These are phyloP conservation scores for Leccinum sublutescens DNA, from an alignment of 768 basidiomycete genomes.

Conservation along the genomic window DNA sequence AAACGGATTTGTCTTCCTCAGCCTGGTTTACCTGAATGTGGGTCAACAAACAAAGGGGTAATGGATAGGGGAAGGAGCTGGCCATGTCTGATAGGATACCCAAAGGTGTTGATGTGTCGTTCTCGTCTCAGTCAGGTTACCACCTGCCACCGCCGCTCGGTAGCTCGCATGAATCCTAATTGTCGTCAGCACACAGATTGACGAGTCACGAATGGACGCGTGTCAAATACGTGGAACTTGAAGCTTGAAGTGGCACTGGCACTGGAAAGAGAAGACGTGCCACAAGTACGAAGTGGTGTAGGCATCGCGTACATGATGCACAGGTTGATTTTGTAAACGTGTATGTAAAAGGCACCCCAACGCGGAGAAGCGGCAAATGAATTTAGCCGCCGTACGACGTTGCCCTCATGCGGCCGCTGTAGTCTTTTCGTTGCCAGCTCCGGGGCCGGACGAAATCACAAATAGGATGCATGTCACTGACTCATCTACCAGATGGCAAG, in stretches of 20 bases:
- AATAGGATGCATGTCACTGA: not conserved
- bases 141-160: not conserved
- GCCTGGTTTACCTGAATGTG: no score
- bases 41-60: no score
- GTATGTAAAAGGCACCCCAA: not conserved
- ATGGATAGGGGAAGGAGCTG: no score
- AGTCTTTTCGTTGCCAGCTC: not conserved
- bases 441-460: not conserved
- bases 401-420: not conserved
- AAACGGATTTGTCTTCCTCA: no score
- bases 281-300: not conserved
- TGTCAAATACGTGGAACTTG: not conserved
- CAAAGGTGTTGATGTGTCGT: no score
- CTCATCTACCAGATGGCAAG: not conserved
- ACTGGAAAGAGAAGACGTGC: not conserved
- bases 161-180: not conserved
- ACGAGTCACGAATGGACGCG: not conserved
- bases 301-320: not conserved
- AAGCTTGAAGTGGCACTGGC: not conserved
- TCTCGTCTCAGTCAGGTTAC: no score
- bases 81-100: no score
- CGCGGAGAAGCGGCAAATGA: not conserved
- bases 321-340: not conserved
- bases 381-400: not conserved
- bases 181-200: not conserved